Evolutionary conservation across 768 basidiomycete genomes (phyloP).

Genomic region (Boletus edulis): DNA sequence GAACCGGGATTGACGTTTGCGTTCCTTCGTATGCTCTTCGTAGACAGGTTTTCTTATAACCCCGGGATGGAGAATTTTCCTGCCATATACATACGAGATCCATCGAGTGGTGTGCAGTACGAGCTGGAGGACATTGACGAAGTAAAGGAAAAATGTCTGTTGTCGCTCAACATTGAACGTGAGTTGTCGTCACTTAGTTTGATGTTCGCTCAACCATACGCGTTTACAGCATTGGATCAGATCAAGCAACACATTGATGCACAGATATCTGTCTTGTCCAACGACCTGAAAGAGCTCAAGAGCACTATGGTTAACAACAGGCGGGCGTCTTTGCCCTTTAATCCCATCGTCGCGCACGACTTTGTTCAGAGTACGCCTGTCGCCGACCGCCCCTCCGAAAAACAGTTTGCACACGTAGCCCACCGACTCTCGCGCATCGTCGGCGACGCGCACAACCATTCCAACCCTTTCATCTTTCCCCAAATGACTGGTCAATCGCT

Average conservation of each 20-base stretch:
- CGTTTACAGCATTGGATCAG: constrained; percentile 81
- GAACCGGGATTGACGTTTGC: constrained; percentile 66
- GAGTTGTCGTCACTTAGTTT: constrained; percentile 36
- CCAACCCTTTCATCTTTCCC: constrained; percentile 44
- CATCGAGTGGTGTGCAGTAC: constrained; percentile 88
- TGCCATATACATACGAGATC: constrained; percentile 93
- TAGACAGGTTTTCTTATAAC: constrained; percentile 93
- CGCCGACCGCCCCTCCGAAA: constrained; percentile 67
- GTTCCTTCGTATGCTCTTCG: constrained; percentile 81
- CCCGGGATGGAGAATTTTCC: constrained; percentile 93
- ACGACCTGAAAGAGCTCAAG: constrained; percentile 89
- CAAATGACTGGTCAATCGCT: constrained; percentile 70
- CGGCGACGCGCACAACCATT: constrained; percentile 36
- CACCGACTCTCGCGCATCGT: constrained; percentile 73
- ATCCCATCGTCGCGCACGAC: constrained; percentile 50
- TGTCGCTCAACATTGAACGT: constrained; percentile 98
- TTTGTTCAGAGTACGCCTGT: constrained; percentile 66
- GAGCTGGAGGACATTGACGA: constrained; percentile 95
- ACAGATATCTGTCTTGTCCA: constrained; percentile 83
- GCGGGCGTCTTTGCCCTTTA: constrained; percentile 47
- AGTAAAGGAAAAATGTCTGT: constrained; percentile 80
- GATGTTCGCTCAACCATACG: constrained; percentile 4
- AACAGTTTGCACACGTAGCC: constrained; percentile 70
- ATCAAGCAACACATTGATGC: constrained; percentile 97
- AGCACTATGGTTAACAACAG: constrained; percentile 54